These are phyloP conservation scores for Russula virescens DNA, from an alignment of 768 basidiomycete species.

Conservation along the genomic window DNA sequence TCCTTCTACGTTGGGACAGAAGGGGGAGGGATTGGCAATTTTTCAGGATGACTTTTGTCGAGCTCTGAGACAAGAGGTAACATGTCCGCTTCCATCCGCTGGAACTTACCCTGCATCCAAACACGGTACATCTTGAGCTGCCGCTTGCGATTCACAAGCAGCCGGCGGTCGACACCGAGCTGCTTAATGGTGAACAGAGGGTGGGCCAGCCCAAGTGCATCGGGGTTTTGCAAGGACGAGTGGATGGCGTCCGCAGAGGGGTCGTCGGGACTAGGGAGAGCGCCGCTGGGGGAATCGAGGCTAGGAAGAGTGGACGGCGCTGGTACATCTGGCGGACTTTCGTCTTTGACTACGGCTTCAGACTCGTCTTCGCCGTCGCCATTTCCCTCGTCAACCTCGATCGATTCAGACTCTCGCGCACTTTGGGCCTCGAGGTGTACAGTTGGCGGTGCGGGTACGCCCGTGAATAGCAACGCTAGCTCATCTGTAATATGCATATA, in stretches of 20 bases:
- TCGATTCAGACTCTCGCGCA: slow-evolving; percentile 25
- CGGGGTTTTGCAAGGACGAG: slow-evolving; percentile 30
- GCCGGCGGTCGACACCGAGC: slow-evolving; percentile 81
- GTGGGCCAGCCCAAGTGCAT: slow-evolving; percentile 35
- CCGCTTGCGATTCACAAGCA: slow-evolving; percentile 90
- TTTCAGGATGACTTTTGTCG: background rate
- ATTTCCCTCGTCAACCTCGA: slow-evolving; percentile 29
- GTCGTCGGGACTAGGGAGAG: background rate
- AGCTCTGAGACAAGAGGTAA: background rate
- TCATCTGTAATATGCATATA: slow-evolving; percentile 47
- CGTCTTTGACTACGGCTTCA: background rate
- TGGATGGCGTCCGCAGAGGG: slow-evolving; percentile 2
- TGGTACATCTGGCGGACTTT: background rate
- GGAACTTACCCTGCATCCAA: slow-evolving; percentile 88
- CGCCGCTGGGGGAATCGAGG: background rate
- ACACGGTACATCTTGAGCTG: slow-evolving; percentile 97
- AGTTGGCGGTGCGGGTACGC: slow-evolving; percentile 39
- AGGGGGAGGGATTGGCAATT: background rate
- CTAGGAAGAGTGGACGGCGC: background rate
- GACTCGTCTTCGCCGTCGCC: slow-evolving; percentile 21
- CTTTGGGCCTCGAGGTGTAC: slow-evolving; percentile 26
- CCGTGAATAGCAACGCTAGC: slow-evolving; percentile 74
- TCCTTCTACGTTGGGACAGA: background rate
- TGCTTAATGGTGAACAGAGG: slow-evolving; percentile 77
- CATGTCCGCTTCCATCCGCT: slow-evolving; percentile 21